These are phyloP conservation scores for Trichosanthes cucumerina DNA, from an alignment of 306 rosid genomes.

Conservation along the genomic window DNA sequence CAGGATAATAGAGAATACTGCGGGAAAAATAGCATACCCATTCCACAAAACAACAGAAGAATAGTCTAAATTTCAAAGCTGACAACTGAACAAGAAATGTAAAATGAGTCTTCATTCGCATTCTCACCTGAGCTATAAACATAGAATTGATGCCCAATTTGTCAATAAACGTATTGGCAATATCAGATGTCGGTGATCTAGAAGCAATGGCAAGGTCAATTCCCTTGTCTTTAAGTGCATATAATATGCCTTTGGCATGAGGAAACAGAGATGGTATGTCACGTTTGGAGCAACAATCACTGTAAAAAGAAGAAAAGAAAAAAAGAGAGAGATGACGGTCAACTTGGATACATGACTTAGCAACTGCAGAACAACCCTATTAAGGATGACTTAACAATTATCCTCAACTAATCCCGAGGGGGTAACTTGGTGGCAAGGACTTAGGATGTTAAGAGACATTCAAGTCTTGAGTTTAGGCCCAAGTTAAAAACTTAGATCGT, in stretches of 20 bases:
- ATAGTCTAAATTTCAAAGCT: background rate
- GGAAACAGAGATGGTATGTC: slow-evolving; percentile 71
- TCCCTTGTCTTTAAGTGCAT: slow-evolving; percentile 67
- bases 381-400: background rate
- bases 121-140: slow-evolving; percentile 35
- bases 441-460: background rate
- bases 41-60: background rate
- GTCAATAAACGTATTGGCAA: slow-evolving; percentile 53
- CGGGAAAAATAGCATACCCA: background rate
- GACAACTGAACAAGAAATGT: background rate
- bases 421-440: background rate
- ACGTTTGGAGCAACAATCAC: slow-evolving; percentile 80
- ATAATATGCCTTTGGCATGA: slow-evolving; percentile 52
- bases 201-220: slow-evolving; percentile 76
- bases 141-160: slow-evolving; percentile 30
- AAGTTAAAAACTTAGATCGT: background rate
- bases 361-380: background rate
- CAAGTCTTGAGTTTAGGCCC: background rate
- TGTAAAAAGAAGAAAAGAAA: slow-evolving; percentile 11
- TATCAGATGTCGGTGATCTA: slow-evolving; percentile 76
- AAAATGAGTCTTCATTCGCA: background rate
- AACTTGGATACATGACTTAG: background rate
- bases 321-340: background rate
- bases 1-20: background rate
- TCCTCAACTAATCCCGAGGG: background rate